Base-by-base conservation (phyloP, 1,284 basidiomycete genomes). In the Ustilago loliicola region DNA sequence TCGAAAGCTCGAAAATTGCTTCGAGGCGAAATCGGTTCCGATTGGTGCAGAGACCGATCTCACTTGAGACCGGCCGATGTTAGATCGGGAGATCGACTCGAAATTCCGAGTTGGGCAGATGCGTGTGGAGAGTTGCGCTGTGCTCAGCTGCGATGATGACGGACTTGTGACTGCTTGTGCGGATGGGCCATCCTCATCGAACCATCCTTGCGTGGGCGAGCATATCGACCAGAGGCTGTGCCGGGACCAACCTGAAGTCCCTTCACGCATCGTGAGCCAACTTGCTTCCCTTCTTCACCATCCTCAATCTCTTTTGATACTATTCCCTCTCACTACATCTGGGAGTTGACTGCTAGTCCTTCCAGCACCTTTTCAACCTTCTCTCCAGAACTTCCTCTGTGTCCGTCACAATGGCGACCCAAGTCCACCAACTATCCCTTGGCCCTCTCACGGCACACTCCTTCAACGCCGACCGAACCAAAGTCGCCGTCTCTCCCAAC, bases 401-500 rank as follows among this genome's bases (percentile, higher is more conserved):
- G 11, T 9, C 21, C 32, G 38, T 6, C 68, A 66, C 25, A 50
- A 82, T 82, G 81, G 75, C 82, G 7, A 76, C 66, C 10, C 82
- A 85, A 65, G 79, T 86, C 47, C 84, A 86, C 87, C 91, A 91
- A 69, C 90, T 99, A 63, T 90, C 93, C 34, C 91, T 94, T 82
- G 90, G 90, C 3, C 94, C 96, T 21, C 90, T 99, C 61, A 96
- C 94, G 9, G 92, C 93, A 51, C 95, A 98, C 87, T 90, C 94
- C 2, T 99, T 98, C 90, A 96, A 92, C 86, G 92, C 92, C 21
- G 94, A 98, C 87, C 92, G 94, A 80, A 90, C 88, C 71, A 95
- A 95, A 89, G 90, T 99, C 58, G 95, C 94, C 58, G 92, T 96
- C 58, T 95, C 94, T 84, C 89, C 96, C 86, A 98, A 97, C 88